A percentile compares a stretch with the other conserved stretches of the same genome.
These are phyloP conservation scores for Pythium insidiosum DNA, from an alignment of 352 stramenopile species.

Conservation along the genomic window DNA sequence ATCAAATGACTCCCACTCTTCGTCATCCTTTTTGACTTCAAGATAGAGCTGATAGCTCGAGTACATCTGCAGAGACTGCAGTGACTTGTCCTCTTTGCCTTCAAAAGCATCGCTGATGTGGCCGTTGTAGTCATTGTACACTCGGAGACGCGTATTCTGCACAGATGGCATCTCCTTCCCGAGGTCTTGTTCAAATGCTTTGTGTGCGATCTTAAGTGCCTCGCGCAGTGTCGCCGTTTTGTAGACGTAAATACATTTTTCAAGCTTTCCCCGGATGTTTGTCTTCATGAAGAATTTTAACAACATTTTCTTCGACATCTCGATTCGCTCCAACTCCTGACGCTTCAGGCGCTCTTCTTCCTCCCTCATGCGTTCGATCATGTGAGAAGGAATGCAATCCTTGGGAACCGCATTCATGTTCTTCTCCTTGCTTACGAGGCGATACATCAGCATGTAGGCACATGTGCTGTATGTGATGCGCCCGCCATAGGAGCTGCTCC, in stretches of 20 bases:
- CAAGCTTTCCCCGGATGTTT: slow-evolving; percentile 47
- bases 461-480: slow-evolving; percentile 60
- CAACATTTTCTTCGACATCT: slow-evolving; percentile 69
- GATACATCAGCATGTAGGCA: slow-evolving; percentile 91
- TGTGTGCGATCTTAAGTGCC: slow-evolving; percentile 27
- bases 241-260: slow-evolving; percentile 70
- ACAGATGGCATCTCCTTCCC: slow-evolving; percentile 35
- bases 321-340: slow-evolving; percentile 54
- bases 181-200: slow-evolving; percentile 54
- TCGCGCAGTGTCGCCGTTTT: slow-evolving; percentile 60
- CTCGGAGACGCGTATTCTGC: slow-evolving; percentile 50
- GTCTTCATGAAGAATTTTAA: slow-evolving; percentile 79
- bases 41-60: slow-evolving; percentile 66
- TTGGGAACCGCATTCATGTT: slow-evolving; percentile 60
- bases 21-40: slow-evolving; percentile 47
- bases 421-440: slow-evolving; percentile 50
- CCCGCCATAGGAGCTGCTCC: slow-evolving; percentile 20
- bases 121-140: slow-evolving; percentile 75
- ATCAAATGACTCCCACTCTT: slow-evolving; percentile 62
- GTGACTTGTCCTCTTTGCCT: slow-evolving; percentile 38
- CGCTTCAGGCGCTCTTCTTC: slow-evolving; percentile 53
- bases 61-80: slow-evolving; percentile 56
- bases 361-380: slow-evolving; percentile 52
- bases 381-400: slow-evolving; percentile 54
- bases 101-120: slow-evolving; percentile 58